Conservation (phyloP, 805 yeast genomes). For the Pichia phayaonensis region DNA sequence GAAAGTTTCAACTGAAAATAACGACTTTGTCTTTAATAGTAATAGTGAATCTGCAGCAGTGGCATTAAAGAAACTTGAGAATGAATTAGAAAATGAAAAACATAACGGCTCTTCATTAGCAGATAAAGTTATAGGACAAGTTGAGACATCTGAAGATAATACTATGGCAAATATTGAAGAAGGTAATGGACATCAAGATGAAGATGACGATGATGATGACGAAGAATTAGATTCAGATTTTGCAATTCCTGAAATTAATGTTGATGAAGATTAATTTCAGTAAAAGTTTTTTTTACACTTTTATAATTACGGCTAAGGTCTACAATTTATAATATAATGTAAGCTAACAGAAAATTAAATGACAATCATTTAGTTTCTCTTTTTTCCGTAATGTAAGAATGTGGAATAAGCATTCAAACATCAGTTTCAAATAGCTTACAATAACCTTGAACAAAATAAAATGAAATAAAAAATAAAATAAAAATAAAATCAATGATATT, state of each 20-base stretch:
- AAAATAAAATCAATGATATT: too few species aligned
- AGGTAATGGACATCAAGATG: not conserved
- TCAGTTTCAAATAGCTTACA: conserved; percentile 13
- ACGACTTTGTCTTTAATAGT: conserved; percentile 14
- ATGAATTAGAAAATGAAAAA: not conserved
- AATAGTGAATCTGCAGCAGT: conserved; percentile 3
- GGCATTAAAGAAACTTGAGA: not conserved
- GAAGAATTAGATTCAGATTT: conserved; percentile 28
- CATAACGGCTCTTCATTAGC: conserved; percentile 1
- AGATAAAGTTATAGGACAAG: conserved; percentile 8
- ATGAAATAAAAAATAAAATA: not conserved
- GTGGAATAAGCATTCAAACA: conserved; percentile 1
- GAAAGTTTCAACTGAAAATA: conserved; percentile 7
- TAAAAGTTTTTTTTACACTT: not conserved
- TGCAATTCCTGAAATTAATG: conserved; percentile 31
- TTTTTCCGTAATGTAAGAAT: not conserved
- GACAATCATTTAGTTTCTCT: not conserved
- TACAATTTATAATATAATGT: not conserved
- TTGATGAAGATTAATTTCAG: conserved; percentile 19
- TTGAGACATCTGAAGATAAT: not conserved
- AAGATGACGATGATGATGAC: conserved; percentile 9
- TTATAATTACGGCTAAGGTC: too few species aligned
- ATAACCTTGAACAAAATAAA: not conserved
- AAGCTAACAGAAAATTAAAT: not conserved
- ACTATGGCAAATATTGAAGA: not conserved